Conservation (phyloP, 2,329 filamentous ascomycete species). For the Epichloe amarillans region DNA sequence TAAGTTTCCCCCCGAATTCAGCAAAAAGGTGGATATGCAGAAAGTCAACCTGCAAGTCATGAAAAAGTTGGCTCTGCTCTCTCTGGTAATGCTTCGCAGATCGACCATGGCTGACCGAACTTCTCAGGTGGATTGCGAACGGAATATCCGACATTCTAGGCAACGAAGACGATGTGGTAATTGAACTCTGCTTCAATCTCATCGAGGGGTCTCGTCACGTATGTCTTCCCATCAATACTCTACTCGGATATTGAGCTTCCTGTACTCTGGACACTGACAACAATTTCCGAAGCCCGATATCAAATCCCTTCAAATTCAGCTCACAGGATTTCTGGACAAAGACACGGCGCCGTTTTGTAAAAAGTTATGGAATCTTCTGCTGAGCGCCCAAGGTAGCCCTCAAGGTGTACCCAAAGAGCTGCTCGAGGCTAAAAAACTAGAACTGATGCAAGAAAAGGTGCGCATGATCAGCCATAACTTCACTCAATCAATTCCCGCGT, state of each 20-base stretch:
- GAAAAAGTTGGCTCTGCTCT: slow-evolving; percentile 59
- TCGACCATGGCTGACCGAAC: slow-evolving; percentile 8
- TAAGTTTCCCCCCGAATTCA: slow-evolving; percentile 89
- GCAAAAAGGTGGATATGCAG: slow-evolving; percentile 81
- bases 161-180: slow-evolving; percentile 92
- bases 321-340: slow-evolving; percentile 90
- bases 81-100: not conserved
- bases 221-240: not conserved
- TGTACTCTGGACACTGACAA: slow-evolving; percentile 20
- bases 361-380: slow-evolving; percentile 79
- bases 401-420: slow-evolving; percentile 91
- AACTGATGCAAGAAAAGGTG: slow-evolving; percentile 92
- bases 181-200: slow-evolving; percentile 63
- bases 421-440: slow-evolving; percentile 88
- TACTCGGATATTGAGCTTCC: not conserved
- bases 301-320: slow-evolving; percentile 85
- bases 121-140: slow-evolving; percentile 74
- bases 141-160: slow-evolving; percentile 78
- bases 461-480: slow-evolving; percentile 7
- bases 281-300: slow-evolving; percentile 63
- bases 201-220: slow-evolving; percentile 67
- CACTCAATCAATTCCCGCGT: not conserved
- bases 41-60: slow-evolving; percentile 97
- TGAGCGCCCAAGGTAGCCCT: slow-evolving; percentile 79
- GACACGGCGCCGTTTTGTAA: slow-evolving; percentile 84